Evolutionary conservation across 2,329 filamentous ascomycete genomes (phyloP), one percentile per base, ranked within the genome.

Genomic region (Neonectria hederae): DNA sequence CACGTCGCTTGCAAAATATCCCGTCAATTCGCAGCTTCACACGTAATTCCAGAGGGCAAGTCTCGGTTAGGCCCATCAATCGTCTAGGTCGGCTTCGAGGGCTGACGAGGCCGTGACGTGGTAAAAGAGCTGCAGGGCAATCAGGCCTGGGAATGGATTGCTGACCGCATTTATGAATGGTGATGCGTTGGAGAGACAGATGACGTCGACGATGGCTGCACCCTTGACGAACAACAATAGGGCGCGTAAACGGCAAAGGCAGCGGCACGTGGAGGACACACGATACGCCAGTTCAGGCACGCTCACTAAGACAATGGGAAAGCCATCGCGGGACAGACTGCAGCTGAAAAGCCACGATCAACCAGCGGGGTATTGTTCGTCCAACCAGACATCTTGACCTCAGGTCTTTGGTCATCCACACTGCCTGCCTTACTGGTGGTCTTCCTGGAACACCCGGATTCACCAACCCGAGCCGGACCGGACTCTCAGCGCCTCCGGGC

Each of bases 31-130:
- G 14, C 26, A 14, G 17, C 19, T 52, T 52, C 30, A 26, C 24
- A 32, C 45, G n/a, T 17, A 48, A 48, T 28, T 14, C 22, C 45
- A 14, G 22, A 17, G 11, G 2, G 35, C 2, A 19, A 14, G 5
- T 22, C n/a, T 19, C 48, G 13, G 5, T 22, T 14, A 4, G 14
- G 21, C n/a, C n/a, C 7, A 4, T 7, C 46, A 11, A 30, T n/a
- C 35, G 35, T 38, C 35, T 14, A 7, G 10, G 30, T 32, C 24
- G 30, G 30, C 22, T 26, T 26, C 19, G 52, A n/a, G 24, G 14
- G 54, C 60, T 58, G 48, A 62, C 59, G 54, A 62, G 14, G 26
- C 19, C 22, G 42, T 54, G 54, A 62, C 40, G 40, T 21, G 32
- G 40, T 42, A 28, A 35, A 43, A 42, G n/a, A 32, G n/a, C 19